A percentile compares a stretch with the other conserved stretches of the same genome.
Conservation (phyloP, 805 yeast species). For the Cyberlindnera japonica region DNA sequence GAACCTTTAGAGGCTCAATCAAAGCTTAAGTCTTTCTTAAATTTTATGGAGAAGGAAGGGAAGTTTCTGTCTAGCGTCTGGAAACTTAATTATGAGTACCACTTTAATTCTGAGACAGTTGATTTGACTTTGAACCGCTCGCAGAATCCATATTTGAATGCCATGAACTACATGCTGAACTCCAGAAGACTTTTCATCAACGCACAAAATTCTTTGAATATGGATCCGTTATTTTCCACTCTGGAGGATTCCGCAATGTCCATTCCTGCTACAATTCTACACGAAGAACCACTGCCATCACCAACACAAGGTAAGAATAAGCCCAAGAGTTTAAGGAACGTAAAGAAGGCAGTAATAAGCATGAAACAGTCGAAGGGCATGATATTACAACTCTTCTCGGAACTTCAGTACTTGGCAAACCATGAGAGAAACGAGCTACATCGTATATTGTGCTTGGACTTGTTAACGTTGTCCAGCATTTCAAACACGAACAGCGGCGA, state of each 20-base stretch:
- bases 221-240: constrained; percentile 47
- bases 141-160: constrained; percentile 20
- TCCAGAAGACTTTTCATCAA: constrained; percentile 29
- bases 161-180: constrained; percentile 30
- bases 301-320: constrained; percentile 16
- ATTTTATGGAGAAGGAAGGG: constrained; percentile 20
- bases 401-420: constrained; percentile 24
- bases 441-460: constrained; percentile 21
- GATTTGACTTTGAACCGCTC: constrained; percentile 15
- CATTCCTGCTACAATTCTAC: constrained; percentile 34
- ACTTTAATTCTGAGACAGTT: constrained; percentile 21
- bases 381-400: constrained; percentile 16
- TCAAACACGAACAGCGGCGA: constrained; percentile 20
- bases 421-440: constrained; percentile 27
- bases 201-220: constrained; percentile 31
- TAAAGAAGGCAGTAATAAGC: constrained; percentile 22
- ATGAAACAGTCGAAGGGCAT: constrained; percentile 24
- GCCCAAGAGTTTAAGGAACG: constrained; percentile 21
- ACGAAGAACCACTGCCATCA: constrained; percentile 1
- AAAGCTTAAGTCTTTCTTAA: constrained; percentile 18
- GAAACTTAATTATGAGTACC: constrained; percentile 22
- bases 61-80: constrained; percentile 16
- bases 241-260: constrained; percentile 49
- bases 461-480: constrained; percentile 27
- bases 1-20: constrained; percentile 6